Percentiles rank a stretch among this genome's conserved stretches.
Conservation (phyloP, 352 stramenopile genomes). For the Bremia lactucae region DNA sequence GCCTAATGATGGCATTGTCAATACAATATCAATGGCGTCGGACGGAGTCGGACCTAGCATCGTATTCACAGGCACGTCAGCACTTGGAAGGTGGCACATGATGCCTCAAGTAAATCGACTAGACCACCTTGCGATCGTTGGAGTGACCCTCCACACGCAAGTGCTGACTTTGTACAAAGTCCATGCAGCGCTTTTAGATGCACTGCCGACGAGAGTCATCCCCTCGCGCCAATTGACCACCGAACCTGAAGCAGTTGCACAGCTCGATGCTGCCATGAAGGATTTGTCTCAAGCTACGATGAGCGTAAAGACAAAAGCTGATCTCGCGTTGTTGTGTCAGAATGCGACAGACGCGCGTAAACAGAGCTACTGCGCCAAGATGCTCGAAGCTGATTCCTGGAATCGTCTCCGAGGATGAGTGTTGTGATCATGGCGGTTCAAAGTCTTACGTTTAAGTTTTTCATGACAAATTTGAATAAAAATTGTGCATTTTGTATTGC, state of each 20-base stretch:
- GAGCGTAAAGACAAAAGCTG: slow-evolving; percentile 23
- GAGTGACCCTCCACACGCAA: slow-evolving; percentile 34
- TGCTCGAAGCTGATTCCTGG: slow-evolving; percentile 16
- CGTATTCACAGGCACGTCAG: slow-evolving; percentile 19
- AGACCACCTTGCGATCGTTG: slow-evolving; percentile 35
- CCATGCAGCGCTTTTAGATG: slow-evolving; percentile 19
- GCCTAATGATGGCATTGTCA: slow-evolving; percentile 36
- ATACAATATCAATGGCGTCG: slow-evolving; percentile 33
- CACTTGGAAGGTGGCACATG: slow-evolving; percentile 38
- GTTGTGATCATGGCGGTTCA: neutral
- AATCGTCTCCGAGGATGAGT: slow-evolving; percentile 14
- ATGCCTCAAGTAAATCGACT: slow-evolving; percentile 36
- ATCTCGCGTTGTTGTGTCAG: slow-evolving; percentile 18
- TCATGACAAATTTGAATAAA: neutral
- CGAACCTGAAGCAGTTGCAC: slow-evolving; percentile 6
- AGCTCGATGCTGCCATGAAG: slow-evolving; percentile 21
- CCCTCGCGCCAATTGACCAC: slow-evolving; percentile 16
- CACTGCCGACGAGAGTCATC: slow-evolving; percentile 12
- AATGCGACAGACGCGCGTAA: slow-evolving; percentile 23
- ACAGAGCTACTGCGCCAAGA: slow-evolving; percentile 27
- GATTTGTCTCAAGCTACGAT: slow-evolving; percentile 16
- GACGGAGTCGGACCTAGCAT: slow-evolving; percentile 18
- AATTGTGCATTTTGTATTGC: too few species aligned
- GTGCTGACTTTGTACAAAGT: slow-evolving; percentile 27
- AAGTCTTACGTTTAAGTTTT: neutral